Evolutionary conservation across 805 yeast genomes (phyloP), one percentile per base, ranked within the genome.

Genomic region (Kazachstania taianensis): DNA sequence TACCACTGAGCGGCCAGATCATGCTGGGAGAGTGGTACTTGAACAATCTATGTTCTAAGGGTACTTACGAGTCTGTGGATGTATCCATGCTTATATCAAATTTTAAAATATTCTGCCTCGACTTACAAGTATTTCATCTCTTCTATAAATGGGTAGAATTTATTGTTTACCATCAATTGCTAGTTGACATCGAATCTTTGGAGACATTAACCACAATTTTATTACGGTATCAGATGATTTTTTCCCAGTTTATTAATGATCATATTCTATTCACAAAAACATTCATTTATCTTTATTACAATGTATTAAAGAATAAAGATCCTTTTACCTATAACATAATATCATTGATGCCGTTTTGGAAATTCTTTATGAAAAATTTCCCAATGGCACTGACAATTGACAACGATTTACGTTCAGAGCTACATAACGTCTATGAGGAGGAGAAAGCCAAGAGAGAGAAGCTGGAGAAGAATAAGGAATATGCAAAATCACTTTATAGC

Each of bases 11-110:
- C 12, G 55, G 67, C 7, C 63, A 63, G 40, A 67, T 66, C 35
- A 57, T 69, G 40, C 49, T 67, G 5, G 62, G 68, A 3, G 72
- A 70, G 44, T 69, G 74, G 73, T 51, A 68, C 30, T 62, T 75
- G 4, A 60, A 60, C 17, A 62, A 59, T 28, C 49, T 70, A 14
- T 69, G 70, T 40, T 39, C 52, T 0, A 53, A 55, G 1, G n/a
- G 33, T 2, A 28, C 41, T 2, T 25, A 36, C 14, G 33, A 33
- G 17, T 22, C 33, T 7, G 49, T 55, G 7, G 41, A 46, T 27
- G 50, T 39, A 25, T 22, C 36, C 9, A 41, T 33, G 5, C 23
- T 56, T 7, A 23, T 53, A 9, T 42, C 44, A 23, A 50, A 42
- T 14, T 52, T 44, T 28, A 40, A 45, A 34, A 41, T 43, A 19